Base-by-base conservation (phyloP, 2,329 filamentous ascomycete species). In the Ophiostoma novo-ulmi region DNA sequence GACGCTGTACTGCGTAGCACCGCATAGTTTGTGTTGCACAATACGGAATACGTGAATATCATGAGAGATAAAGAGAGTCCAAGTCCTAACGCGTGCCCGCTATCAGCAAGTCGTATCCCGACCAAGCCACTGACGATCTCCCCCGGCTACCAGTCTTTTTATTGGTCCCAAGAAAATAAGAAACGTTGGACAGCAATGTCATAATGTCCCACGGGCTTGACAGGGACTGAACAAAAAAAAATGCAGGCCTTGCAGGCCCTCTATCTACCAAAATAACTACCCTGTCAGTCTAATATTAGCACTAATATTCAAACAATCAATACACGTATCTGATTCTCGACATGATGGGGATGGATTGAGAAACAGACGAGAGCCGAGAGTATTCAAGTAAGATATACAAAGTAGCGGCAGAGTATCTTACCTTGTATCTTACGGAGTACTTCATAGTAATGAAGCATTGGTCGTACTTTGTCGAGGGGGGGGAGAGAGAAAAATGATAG, bases 121-220 rank as follows among this genome's bases (percentile, higher is more conserved):
- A 17, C 44, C 52, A 58, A 58, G 52, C 52, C 52, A 58, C 52
- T 58, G 52, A 14, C 52, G 52, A 58, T 58, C 52, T 58, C 11
- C 22, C 22, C 52, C 52, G 10, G 22, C 52, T 58, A 58, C 22
- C 22, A 22, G 52, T 26, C 11, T 13, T 58, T 58, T 14, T 58
- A 58, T 58, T 58, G 52, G 52, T 44, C 39, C 10, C 52, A 26
- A 8, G 20, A n/a, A 58, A 31, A 44, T 13, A 26, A 58, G 48
- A 55, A 55, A 22, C 52, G n/a, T 31, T 26, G 22, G 48, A 22
- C 48, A 55, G 52, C n/a, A 58, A 26, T 55, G n/a, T 58, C 44
- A 39, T 39, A 39, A 20, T 48, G 44, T 48, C 44, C 38, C 44
- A 48, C 44, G 44, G 44, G n/a, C 10, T 44, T 44, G 39, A 44